Percentiles rank a stretch among this genome's conserved stretches.
These are phyloP conservation scores for Teratosphaeriaceae sp. DNA, from an alignment of 2,329 filamentous ascomycete species.

Conservation along the genomic window DNA sequence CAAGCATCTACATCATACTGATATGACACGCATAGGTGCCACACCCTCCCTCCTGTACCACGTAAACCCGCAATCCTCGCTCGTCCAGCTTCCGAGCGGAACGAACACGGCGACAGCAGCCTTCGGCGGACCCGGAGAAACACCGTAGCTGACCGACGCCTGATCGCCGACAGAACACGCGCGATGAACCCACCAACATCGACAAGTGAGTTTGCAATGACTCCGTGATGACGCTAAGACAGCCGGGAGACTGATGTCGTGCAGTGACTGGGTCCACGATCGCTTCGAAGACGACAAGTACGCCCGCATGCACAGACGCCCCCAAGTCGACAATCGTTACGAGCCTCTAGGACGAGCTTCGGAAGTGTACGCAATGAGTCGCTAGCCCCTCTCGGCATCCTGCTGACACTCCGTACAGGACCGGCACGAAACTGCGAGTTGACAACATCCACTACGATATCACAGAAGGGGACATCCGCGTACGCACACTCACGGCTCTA, in stretches of 20 bases:
- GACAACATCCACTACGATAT: conserved; percentile 93
- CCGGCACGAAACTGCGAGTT: conserved; percentile 60
- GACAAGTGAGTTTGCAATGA: conserved; percentile 52
- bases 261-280: conserved; percentile 80
- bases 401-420: too few relatives aligned
- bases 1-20: too few relatives aligned
- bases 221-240: conserved; percentile 1
- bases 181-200: conserved; percentile 44
- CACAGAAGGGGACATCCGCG: conserved; percentile 74
- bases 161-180: conserved; percentile 27
- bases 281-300: conserved; percentile 29
- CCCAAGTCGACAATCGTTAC: conserved; percentile 17
- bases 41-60: too few relatives aligned
- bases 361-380: conserved; percentile 15
- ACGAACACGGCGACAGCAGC: too few relatives aligned
- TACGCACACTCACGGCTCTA: conserved; percentile 38
- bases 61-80: too few relatives aligned
- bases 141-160: conserved; percentile 31
- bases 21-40: too few relatives aligned
- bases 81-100: too few relatives aligned
- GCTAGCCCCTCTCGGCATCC: too few relatives aligned
- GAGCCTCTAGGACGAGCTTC: conserved; percentile 9
- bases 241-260: conserved; percentile 13
- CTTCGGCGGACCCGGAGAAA: conserved; percentile 9
- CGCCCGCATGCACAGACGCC: conserved; percentile 16